phyloP scores from a whole-genome alignment of 2,329 filamentous ascomycete genomes.

The Neonectria faginata region DNA sequence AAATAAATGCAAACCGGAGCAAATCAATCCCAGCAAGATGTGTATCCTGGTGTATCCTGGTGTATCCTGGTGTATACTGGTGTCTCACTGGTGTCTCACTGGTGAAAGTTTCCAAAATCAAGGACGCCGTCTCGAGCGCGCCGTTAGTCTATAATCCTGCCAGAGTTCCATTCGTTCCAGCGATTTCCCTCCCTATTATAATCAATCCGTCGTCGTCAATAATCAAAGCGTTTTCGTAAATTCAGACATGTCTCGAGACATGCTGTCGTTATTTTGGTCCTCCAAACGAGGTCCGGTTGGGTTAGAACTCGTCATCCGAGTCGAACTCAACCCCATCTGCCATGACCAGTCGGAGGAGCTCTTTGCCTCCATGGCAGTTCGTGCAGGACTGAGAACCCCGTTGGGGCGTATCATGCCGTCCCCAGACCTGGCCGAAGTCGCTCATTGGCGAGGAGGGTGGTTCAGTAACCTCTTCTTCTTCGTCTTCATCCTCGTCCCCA shows the following conservation, averaged over 20 bases:
- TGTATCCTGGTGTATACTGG: background rate
- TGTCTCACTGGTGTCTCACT: background rate
- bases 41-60: background rate
- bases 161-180: background rate
- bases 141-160: background rate
- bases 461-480: background rate
- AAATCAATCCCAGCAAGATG: background rate
- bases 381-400: background rate
- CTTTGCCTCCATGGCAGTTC: background rate
- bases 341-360: slow-evolving; percentile 1
- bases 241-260: background rate
- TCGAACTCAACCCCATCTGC: background rate
- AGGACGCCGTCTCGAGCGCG: background rate
- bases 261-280: background rate
- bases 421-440: background rate
- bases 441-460: background rate
- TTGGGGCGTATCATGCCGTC: background rate
- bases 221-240: background rate
- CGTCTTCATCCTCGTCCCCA: background rate
- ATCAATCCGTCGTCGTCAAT: background rate
- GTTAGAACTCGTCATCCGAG: slow-evolving; percentile 4
- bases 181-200: background rate
- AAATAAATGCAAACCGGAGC: background rate
- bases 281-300: background rate
- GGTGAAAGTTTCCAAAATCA: background rate